These are phyloP conservation scores for Saccharomyces kudriavzevii DNA, from an alignment of 805 yeast genomes.

Conservation along the genomic window DNA sequence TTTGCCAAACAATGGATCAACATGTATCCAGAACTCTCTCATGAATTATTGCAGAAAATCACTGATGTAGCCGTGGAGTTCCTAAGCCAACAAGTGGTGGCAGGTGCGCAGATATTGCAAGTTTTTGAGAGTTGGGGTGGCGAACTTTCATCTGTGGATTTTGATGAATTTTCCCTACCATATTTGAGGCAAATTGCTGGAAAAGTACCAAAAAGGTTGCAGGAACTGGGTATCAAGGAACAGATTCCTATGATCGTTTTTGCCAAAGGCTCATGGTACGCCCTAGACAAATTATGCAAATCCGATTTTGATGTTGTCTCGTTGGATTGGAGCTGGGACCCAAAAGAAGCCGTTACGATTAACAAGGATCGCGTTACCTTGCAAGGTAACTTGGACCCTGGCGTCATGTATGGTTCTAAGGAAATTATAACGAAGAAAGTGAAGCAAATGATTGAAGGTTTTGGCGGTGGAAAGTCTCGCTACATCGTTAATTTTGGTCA, in stretches of 20 bases:
- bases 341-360: conserved; percentile 71
- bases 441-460: conserved; percentile 78
- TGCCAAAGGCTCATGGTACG: conserved; percentile 97
- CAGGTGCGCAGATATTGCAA: conserved; percentile 97
- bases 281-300: conserved; percentile 74
- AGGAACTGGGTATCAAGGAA: conserved; percentile 63
- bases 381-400: conserved; percentile 96
- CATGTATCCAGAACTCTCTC: conserved; percentile 64
- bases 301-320: conserved; percentile 84
- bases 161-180: conserved; percentile 81
- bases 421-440: conserved; percentile 75
- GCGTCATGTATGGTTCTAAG: conserved; percentile 82
- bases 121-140: conserved; percentile 98
- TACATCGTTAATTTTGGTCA: conserved; percentile 96
- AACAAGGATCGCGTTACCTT: conserved; percentile 70
- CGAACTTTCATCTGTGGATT: conserved; percentile 85
- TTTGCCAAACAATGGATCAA: conserved; percentile 90
- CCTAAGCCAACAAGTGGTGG: conserved; percentile 86
- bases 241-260: conserved; percentile 80
- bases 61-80: conserved; percentile 89
- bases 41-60: conserved; percentile 60
- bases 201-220: conserved; percentile 58
- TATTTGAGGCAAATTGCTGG: conserved; percentile 69
- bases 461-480: conserved; percentile 87
- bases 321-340: conserved; percentile 84